Conservation (phyloP, 495 filamentous ascomycete species). For the Penicillium goetzii region DNA sequence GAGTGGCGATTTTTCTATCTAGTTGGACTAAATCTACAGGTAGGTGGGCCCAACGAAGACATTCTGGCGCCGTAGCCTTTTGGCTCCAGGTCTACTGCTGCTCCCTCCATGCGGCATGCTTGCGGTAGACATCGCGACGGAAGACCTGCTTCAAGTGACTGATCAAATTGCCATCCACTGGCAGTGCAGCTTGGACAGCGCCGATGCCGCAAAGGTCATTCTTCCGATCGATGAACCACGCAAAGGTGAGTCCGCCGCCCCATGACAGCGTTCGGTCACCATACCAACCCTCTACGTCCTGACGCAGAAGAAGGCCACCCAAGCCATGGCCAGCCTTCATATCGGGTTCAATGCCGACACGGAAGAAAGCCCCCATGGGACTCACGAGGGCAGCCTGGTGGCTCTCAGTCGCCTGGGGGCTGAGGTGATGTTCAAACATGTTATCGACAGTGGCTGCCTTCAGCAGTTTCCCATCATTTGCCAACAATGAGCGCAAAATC, state of each 20-base stretch:
- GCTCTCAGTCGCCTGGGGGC: constrained; percentile 25
- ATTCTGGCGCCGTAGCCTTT: background rate
- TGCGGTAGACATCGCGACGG: constrained; percentile 46
- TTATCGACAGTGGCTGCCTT: constrained; percentile 44
- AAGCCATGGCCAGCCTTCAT: constrained; percentile 33
- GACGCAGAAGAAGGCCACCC: constrained; percentile 33
- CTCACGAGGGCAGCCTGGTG: constrained; percentile 25
- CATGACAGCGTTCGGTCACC: constrained; percentile 45
- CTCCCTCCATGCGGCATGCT: constrained; percentile 26
- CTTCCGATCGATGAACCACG: constrained; percentile 53
- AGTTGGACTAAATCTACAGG: background rate
- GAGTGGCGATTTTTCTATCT: background rate
- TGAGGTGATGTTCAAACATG: constrained; percentile 58
- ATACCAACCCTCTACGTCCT: constrained; percentile 44
- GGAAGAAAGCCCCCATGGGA: constrained; percentile 33
- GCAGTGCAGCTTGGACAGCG: constrained; percentile 43
- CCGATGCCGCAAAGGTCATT: constrained; percentile 49
- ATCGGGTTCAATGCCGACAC: constrained; percentile 30
- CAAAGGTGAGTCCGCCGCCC: constrained; percentile 43
- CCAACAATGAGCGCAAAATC: constrained; percentile 52
- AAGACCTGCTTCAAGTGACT: constrained; percentile 47
- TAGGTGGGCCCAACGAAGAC: background rate
- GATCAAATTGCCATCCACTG: constrained; percentile 35
- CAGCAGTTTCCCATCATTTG: constrained; percentile 49
- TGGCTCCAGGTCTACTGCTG: background rate